Evolutionary conservation across 108 stramenopile species (phyloP).

Genomic region (Fragilariopsis cylindrus): DNA sequence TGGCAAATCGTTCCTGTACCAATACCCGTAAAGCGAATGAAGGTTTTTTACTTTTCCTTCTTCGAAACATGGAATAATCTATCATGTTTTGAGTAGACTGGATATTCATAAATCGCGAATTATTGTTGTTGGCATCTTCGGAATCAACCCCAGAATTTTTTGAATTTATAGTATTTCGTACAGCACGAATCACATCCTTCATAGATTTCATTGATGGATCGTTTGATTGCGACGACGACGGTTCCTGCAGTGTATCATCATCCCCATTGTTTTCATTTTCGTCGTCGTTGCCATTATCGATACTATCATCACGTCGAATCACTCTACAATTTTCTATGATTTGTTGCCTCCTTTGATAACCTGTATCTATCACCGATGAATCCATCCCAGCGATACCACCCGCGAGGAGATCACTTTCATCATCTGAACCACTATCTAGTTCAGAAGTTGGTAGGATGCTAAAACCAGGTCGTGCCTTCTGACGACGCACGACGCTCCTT

Average conservation of each 20-base stretch:
- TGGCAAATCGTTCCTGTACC: conserved; percentile 80
- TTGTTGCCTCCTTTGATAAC: conserved; percentile 28
- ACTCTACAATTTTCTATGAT: conserved; percentile 30
- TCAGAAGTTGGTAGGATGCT: conserved; percentile 29
- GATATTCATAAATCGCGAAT: conserved; percentile 36
- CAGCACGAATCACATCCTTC: conserved; percentile 44
- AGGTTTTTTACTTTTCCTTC: conserved; percentile 46
- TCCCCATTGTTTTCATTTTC: neutral
- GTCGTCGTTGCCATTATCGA: neutral
- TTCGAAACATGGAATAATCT: conserved; percentile 26
- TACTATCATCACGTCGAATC: neutral
- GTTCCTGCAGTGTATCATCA: neutral
- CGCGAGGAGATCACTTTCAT: conserved; percentile 1
- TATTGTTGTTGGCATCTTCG: conserved; percentile 18
- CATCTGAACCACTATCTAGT: conserved; percentile 7
- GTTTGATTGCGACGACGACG: neutral
- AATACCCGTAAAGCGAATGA: conserved; percentile 75
- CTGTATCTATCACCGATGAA: conserved; percentile 4
- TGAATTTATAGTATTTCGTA: conserved; percentile 29
- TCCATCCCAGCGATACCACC: conserved; percentile 5
- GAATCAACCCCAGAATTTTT: conserved; percentile 6
- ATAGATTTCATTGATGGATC: conserved; percentile 46
- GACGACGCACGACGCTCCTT: conserved; percentile 12
- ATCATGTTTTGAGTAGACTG: conserved; percentile 36
- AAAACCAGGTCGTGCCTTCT: conserved; percentile 31